Conservation (phyloP, 202 grass and related monocot genomes). For the Carex sylvatica region DNA sequence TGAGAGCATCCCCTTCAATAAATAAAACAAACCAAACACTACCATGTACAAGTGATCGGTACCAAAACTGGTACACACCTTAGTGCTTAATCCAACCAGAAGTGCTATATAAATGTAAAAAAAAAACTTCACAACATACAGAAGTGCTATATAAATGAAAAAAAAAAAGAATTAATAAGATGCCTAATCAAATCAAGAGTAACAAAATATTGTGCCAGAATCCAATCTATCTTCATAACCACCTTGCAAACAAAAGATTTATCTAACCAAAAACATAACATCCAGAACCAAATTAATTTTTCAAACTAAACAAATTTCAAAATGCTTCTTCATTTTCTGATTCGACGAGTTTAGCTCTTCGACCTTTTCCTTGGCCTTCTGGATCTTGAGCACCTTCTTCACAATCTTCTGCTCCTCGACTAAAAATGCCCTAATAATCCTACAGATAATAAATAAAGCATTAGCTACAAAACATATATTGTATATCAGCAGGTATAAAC, state of each 20-base stretch:
- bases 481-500: background rate
- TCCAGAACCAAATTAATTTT: slow-evolving; percentile 24
- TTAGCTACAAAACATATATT: background rate
- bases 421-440: slow-evolving; percentile 80
- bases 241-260: slow-evolving; percentile 24
- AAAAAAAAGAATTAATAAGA: slow-evolving; percentile 9
- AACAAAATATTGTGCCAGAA: slow-evolving; percentile 18
- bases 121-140: background rate
- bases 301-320: slow-evolving; percentile 19
- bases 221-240: slow-evolving; percentile 8
- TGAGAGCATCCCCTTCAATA: no score
- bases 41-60: no score
- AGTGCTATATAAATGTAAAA: no score
- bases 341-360: slow-evolving; percentile 48
- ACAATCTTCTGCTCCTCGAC: slow-evolving; percentile 91
- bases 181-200: slow-evolving; percentile 7
- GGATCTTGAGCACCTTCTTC: slow-evolving; percentile 87
- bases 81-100: no score
- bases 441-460: background rate
- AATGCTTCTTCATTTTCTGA: background rate
- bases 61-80: no score
- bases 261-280: slow-evolving; percentile 35
- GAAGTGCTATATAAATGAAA: background rate
- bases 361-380: slow-evolving; percentile 79
- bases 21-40: no score